These are phyloP conservation scores for Insectozyma bohioensis DNA, from an alignment of 1,139 yeast species.

Conservation along the genomic window DNA sequence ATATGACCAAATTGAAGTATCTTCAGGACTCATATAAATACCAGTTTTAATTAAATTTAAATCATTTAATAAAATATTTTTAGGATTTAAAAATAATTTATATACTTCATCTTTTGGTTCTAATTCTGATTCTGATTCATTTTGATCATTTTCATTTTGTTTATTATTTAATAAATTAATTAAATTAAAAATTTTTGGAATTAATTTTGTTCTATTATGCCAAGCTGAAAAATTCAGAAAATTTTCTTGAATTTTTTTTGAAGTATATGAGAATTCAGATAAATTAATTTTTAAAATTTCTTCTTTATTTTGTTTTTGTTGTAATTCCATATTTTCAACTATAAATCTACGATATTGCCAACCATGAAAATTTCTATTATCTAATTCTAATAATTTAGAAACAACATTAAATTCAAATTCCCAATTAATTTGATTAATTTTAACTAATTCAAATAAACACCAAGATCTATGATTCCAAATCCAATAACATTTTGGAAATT, in stretches of 20 bases:
- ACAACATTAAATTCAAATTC: slow-evolving; percentile 66
- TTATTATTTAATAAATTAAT: slow-evolving; percentile 9
- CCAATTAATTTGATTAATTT: slow-evolving; percentile 56
- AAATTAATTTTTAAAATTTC: slow-evolving; percentile 27
- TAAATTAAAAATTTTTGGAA: slow-evolving; percentile 49
- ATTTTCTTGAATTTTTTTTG: slow-evolving; percentile 72
- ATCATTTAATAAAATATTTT: slow-evolving; percentile 52
- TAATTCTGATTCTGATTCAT: too few relatives aligned
- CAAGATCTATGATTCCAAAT: slow-evolving; percentile 93
- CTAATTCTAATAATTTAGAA: slow-evolving; percentile 64
- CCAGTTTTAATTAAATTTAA: slow-evolving; percentile 75
- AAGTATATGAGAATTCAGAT: slow-evolving; percentile 75
- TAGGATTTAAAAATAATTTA: slow-evolving; percentile 24
- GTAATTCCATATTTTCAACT: slow-evolving; percentile 50
- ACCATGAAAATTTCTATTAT: slow-evolving; percentile 87
- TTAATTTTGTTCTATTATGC: slow-evolving; percentile 81
- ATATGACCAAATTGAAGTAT: slow-evolving; percentile 91
- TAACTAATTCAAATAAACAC: slow-evolving; percentile 62
- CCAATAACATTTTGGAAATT: slow-evolving; percentile 91
- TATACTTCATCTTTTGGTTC: slow-evolving; percentile 17
- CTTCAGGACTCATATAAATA: slow-evolving; percentile 89
- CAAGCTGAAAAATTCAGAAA: slow-evolving; percentile 95
- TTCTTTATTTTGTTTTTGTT: slow-evolving; percentile 5
- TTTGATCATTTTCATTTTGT: neutral
- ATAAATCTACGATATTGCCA: slow-evolving; percentile 91